Percentiles rank a stretch among this genome's conserved stretches.
Conservation (phyloP, 768 basidiomycete species). For the Tephrocybe sp. region DNA sequence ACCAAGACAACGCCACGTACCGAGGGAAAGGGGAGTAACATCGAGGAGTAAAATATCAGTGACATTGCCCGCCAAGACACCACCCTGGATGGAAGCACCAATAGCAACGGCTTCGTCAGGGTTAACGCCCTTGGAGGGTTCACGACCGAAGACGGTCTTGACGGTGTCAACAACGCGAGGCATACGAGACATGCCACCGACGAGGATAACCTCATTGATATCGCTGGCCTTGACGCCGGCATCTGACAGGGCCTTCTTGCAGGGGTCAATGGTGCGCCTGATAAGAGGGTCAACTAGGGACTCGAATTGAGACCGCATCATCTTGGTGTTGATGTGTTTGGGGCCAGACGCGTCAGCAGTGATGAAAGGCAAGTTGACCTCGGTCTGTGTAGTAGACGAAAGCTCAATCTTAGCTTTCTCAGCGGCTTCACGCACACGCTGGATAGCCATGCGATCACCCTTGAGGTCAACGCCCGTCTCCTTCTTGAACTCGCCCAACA, state of each 20-base stretch:
- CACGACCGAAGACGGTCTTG: slow-evolving; percentile 90
- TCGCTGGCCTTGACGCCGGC: slow-evolving; percentile 92
- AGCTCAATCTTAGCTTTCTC: slow-evolving; percentile 99
- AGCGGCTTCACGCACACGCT: slow-evolving; percentile 97
- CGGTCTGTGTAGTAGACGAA: slow-evolving; percentile 92
- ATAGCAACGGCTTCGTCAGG: slow-evolving; percentile 99
- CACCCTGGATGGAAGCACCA: slow-evolving; percentile 97
- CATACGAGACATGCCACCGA: slow-evolving; percentile 99
- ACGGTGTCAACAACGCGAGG: slow-evolving; percentile 94
- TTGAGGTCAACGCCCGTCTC: slow-evolving; percentile 79
- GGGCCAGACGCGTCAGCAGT: slow-evolving; percentile 94
- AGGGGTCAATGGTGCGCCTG: slow-evolving; percentile 89
- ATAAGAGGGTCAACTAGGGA: slow-evolving; percentile 79
- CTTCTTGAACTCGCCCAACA: slow-evolving; percentile 94
- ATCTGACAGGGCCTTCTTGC: slow-evolving; percentile 95
- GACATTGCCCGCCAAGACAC: slow-evolving; percentile 95
- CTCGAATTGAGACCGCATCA: slow-evolving; percentile 91
- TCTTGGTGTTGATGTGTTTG: slow-evolving; percentile 94
- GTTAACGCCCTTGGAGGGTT: slow-evolving; percentile 98
- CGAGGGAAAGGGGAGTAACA: slow-evolving; percentile 95
- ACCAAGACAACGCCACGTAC: slow-evolving; percentile 39
- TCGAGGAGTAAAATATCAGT: slow-evolving; percentile 94
- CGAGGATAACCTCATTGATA: slow-evolving; percentile 95
- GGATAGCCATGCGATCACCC: slow-evolving; percentile 93
- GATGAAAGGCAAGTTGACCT: slow-evolving; percentile 98